These are phyloP conservation scores for Pseudogymnoascus pannorum DNA, from an alignment of 2,329 filamentous ascomycete genomes.

Conservation along the genomic window DNA sequence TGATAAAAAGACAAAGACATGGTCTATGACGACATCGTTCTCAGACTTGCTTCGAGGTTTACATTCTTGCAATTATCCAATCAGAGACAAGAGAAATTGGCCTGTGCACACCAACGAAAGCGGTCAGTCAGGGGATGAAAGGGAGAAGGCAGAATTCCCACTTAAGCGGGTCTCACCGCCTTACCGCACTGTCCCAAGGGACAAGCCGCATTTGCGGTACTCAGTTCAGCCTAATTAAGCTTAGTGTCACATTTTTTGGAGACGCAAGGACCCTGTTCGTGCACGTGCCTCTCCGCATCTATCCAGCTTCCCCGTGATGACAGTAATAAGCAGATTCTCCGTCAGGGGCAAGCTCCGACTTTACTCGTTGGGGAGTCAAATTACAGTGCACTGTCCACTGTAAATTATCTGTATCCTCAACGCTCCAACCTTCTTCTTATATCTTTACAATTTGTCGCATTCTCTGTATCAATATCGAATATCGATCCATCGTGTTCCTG, in stretches of 20 bases:
- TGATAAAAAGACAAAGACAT: slow-evolving; percentile 1
- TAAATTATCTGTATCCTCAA: background rate
- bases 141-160: background rate
- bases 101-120: background rate
- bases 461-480: background rate
- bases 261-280: background rate
- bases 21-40: slow-evolving; percentile 33
- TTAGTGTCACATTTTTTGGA: background rate
- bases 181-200: background rate
- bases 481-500: background rate
- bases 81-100: background rate
- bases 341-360: slow-evolving; percentile 1
- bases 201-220: slow-evolving; percentile 1
- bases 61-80: slow-evolving; percentile 51
- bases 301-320: slow-evolving; percentile 5
- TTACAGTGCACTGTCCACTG: background rate
- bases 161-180: background rate
- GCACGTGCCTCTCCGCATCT: background rate
- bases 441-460: background rate
- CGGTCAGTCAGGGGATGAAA: background rate
- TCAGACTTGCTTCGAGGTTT: slow-evolving; percentile 52
- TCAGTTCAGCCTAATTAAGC: background rate
- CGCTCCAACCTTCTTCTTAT: background rate
- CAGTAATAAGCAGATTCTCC: slow-evolving; percentile 3
- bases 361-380: background rate